Base-by-base conservation (phyloP, 2,329 filamentous ascomycete genomes). In the Alternaria dauci region DNA sequence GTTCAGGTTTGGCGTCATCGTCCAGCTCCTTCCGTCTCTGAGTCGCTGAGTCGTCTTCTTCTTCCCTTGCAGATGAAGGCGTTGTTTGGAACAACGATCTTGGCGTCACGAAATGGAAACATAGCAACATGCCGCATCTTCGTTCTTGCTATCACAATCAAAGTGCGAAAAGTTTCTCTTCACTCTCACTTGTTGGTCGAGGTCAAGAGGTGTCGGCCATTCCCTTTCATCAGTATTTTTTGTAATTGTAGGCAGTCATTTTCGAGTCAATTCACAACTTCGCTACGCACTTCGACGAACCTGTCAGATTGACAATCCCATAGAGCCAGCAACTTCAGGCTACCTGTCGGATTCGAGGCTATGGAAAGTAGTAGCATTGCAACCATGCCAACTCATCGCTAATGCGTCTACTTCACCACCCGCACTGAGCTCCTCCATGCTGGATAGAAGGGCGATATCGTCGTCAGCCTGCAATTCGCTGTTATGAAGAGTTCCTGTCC, bases 401-500 rank as follows among this genome's bases (percentile, higher is more conserved):
- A 25, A 20, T 41, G 16, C 16, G 6, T 39, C 20, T 25, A 12
- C 41, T 30, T 25, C 42, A 7, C 23, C 50, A 26, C 42, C 59
- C 47, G 64, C 53, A 18, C 55, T 51, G 30, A 67, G 47, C 18
- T 59, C 62, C 36, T 63, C 67, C 18, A 61, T 43, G 5, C 41
- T 42, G 18, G 55, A 43, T 23, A 62, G 53, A 16, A 53, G 38
- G 18, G 42, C 30, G 18, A 61, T 39, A 34, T 70, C 64, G 14
- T 71, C 67, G 8, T 66, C 70, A 7, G 58, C 50, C 7, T 62
- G 55, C 34, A 71, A 30, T 47, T 71, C 67, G 55, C 72, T 71
- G 30, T 63, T 56, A 54, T 74, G 72, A 25, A 65, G 64, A 7
- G 71, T 74, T 7, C 68, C 71, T 14, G 58, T 64, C 28, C 55